phyloP scores from a whole-genome alignment of 352 stramenopile species.

The Phytophthora pinifolia region DNA sequence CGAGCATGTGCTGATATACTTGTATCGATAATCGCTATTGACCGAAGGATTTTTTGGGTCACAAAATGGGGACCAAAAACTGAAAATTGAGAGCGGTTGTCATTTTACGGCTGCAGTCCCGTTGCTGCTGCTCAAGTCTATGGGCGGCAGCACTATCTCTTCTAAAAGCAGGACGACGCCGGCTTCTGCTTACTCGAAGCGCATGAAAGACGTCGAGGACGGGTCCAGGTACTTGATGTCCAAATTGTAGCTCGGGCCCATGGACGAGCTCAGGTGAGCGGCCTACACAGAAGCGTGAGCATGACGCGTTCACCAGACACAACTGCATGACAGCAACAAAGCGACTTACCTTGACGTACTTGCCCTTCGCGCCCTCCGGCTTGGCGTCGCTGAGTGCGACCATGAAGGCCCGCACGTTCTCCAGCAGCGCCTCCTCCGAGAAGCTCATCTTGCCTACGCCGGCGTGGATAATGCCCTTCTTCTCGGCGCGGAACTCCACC shows the following conservation, averaged over 20 bases:
- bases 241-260: slow-evolving; percentile 77
- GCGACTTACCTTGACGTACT: slow-evolving; percentile 85
- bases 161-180: slow-evolving; percentile 21
- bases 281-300: slow-evolving; percentile 34
- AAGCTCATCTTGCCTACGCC: slow-evolving; percentile 90
- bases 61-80: slow-evolving; percentile 9
- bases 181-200: slow-evolving; percentile 64
- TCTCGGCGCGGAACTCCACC: slow-evolving; percentile 90
- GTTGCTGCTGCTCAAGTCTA: slow-evolving; percentile 22
- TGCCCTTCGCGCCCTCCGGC: slow-evolving; percentile 92
- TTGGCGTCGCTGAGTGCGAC: slow-evolving; percentile 90
- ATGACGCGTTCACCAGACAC: neutral
- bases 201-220: slow-evolving; percentile 83
- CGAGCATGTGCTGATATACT: slow-evolving; percentile 23
- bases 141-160: slow-evolving; percentile 15
- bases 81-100: too few species aligned
- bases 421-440: slow-evolving; percentile 86
- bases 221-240: slow-evolving; percentile 87
- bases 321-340: neutral
- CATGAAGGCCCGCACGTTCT: slow-evolving; percentile 93
- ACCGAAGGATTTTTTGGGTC: slow-evolving; percentile 2
- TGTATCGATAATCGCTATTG: slow-evolving; percentile 1
- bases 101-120: slow-evolving; percentile 13
- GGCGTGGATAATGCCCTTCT: slow-evolving; percentile 90
- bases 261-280: slow-evolving; percentile 84